Conservation (phyloP, 2,329 filamentous ascomycete genomes). For the Trichoderma citrinoviride region DNA sequence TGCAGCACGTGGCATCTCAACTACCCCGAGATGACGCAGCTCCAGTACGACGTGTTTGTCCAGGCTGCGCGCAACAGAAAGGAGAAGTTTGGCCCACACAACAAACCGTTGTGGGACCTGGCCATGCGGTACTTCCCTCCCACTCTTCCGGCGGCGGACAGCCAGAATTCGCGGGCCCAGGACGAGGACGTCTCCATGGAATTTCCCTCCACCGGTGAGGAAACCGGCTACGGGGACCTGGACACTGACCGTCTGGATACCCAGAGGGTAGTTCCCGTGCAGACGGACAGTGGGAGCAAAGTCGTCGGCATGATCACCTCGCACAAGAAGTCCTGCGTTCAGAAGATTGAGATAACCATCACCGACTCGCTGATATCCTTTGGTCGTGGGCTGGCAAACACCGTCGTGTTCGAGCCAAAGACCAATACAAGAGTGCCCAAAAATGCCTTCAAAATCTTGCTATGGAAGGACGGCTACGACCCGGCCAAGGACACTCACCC, state of each 20-base stretch:
- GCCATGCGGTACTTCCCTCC: slow-evolving; percentile 60
- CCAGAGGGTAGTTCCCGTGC: slow-evolving; percentile 37
- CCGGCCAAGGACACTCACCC: slow-evolving; percentile 52
- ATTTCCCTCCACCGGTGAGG: slow-evolving; percentile 34
- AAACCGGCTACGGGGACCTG: slow-evolving; percentile 27
- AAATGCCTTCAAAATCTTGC: slow-evolving; percentile 72
- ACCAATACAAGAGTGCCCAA: slow-evolving; percentile 74
- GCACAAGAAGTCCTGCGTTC: slow-evolving; percentile 61
- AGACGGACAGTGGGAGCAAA: slow-evolving; percentile 33
- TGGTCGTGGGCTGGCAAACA: slow-evolving; percentile 70
- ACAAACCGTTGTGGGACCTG: slow-evolving; percentile 52
- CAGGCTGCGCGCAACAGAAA: slow-evolving; percentile 49
- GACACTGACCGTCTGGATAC: slow-evolving; percentile 38
- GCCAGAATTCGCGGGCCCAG: slow-evolving; percentile 6
- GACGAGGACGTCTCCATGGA: slow-evolving; percentile 24
- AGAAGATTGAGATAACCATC: slow-evolving; percentile 62
- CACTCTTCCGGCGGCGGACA: slow-evolving; percentile 27
- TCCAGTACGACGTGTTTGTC: slow-evolving; percentile 56
- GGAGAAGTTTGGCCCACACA: slow-evolving; percentile 54
- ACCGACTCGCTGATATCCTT: slow-evolving; percentile 69
- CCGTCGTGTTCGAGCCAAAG: slow-evolving; percentile 59
- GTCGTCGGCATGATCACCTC: slow-evolving; percentile 66
- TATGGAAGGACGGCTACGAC: slow-evolving; percentile 69
- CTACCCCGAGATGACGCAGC: slow-evolving; percentile 63
- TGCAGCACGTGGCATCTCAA: slow-evolving; percentile 57